phyloP scores from a whole-genome alignment of 2,329 filamentous ascomycete genomes.

The Cadophora gregata region DNA sequence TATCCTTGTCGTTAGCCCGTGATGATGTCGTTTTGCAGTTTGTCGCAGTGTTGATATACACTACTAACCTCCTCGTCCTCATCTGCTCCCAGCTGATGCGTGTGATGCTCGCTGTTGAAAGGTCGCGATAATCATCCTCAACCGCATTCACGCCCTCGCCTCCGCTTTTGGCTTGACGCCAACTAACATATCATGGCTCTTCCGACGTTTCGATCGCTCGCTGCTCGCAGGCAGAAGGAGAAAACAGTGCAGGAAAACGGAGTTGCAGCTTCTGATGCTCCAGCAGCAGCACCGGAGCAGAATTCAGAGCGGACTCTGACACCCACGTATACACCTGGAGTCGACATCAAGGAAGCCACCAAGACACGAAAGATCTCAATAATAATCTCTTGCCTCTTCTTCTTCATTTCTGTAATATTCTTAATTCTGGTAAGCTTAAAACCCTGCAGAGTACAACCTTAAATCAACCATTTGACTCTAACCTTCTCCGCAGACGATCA shows the following conservation, averaged over 20 bases:
- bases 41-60: slow-evolving; percentile 26
- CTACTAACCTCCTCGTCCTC: slow-evolving; percentile 17
- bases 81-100: not conserved
- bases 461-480: slow-evolving; percentile 1
- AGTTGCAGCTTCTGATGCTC: slow-evolving; percentile 4
- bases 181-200: slow-evolving; percentile 36
- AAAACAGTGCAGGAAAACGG: slow-evolving; percentile 26
- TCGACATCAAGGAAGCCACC: slow-evolving; percentile 54
- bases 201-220: slow-evolving; percentile 42
- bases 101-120: not conserved
- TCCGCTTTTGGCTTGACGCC: slow-evolving; percentile 14
- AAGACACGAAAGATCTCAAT: slow-evolving; percentile 60
- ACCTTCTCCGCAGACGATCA: slow-evolving; percentile 54
- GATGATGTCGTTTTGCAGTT: slow-evolving; percentile 28
- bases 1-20: slow-evolving; percentile 12
- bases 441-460: not conserved
- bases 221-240: slow-evolving; percentile 31
- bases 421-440: slow-evolving; percentile 68
- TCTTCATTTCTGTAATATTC: slow-evolving; percentile 78
- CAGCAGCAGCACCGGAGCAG: slow-evolving; percentile 17
- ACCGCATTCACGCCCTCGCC: not conserved
- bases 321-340: slow-evolving; percentile 31
- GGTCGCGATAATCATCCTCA: slow-evolving; percentile 9
- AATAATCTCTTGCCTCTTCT: slow-evolving; percentile 69
- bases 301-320: slow-evolving; percentile 38